Evolutionary conservation across 148 eudicot genomes (phyloP), one percentile per base, ranked within the genome.

Genomic region (Camellia lanceoleosa): DNA sequence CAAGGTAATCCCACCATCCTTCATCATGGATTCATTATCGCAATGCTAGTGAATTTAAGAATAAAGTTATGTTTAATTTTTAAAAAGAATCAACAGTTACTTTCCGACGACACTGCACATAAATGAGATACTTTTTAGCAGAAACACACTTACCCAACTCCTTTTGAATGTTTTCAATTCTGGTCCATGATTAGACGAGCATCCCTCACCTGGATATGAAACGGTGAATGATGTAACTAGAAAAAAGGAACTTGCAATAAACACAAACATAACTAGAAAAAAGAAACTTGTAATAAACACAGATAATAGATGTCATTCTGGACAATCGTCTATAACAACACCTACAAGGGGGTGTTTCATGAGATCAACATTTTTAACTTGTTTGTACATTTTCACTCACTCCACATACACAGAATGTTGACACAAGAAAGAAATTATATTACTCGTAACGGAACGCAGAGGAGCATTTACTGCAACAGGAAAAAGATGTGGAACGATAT

Each of bases 171-270:
- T 84, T 97, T 91, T 79, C 94, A 92, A 84, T 92, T 94, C 47
- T 97, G 87, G 81, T 94, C 98, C 97, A 92, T 94, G 78, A 94
- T 94, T 60, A 94, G 89, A 76, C 92, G 87, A n/a, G 92, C 98
- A 90, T 94, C 97, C 83, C 98, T 89, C 69, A 94, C 98, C 98
- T 94, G 1, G 85, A 78, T 19, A 71, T 15, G 16, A 20, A 63
- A 64, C 60, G 3, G 12, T 63, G 5, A 49, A 54, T 51, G 55
- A 51, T 9, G 12, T 51, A 47, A 49, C 38, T 30, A 30, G 38
- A 30, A 30, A 30, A 30, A 30, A 30, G 38, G 38, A 30, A 30
- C 38, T 30, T 30, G 38, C 38, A 30, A 30, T 30, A 30, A 30
- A 30, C 38, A 30, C 38, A 30, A 30, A 30, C 38, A 1, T 30